phyloP scores from a whole-genome alignment of 2,329 filamentous ascomycete genomes.

The Hypomyces rosellus region DNA sequence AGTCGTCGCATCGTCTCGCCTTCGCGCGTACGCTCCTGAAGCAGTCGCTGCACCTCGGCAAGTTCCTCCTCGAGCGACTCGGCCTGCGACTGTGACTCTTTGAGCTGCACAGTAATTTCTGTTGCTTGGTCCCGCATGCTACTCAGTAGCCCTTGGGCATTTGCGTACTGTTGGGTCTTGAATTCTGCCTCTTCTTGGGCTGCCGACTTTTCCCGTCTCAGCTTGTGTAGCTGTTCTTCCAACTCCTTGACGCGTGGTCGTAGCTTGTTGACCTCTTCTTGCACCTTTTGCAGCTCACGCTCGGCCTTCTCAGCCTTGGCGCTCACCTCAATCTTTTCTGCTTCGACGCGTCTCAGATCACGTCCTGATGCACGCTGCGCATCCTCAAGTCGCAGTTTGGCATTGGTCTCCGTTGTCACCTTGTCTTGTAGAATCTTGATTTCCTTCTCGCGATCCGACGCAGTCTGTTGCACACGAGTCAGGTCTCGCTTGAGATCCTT shows the following conservation, averaged over 20 bases:
- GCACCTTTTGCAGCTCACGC: conserved; percentile 62
- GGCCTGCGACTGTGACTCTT: conserved; percentile 74
- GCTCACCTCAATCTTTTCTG: conserved; percentile 70
- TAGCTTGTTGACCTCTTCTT: conserved; percentile 66
- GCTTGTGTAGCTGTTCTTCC: conserved; percentile 64
- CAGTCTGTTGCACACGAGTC: conserved; percentile 59
- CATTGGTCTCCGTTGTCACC: conserved; percentile 65
- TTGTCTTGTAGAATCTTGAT: conserved; percentile 73
- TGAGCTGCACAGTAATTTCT: conserved; percentile 85
- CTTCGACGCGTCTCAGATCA: conserved; percentile 71
- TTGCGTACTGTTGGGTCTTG: conserved; percentile 79
- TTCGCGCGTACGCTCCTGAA: conserved; percentile 84
- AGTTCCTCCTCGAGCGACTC: conserved; percentile 91
- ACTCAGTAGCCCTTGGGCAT: conserved; percentile 75
- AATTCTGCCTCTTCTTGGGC: conserved; percentile 76
- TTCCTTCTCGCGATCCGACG: conserved; percentile 69
- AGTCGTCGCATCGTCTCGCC: conserved; percentile 91
- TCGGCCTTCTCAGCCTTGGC: conserved; percentile 65
- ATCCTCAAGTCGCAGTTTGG: conserved; percentile 70
- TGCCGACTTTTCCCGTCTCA: conserved; percentile 60
- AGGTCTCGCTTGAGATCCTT: conserved; percentile 75
- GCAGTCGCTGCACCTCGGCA: conserved; percentile 75
- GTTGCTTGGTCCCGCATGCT: conserved; percentile 91
- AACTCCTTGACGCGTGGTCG: conserved; percentile 57
- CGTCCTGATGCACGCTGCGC: conserved; percentile 66